Percentiles rank a stretch among this genome's conserved stretches.
phyloP scores from a whole-genome alignment of 2,329 filamentous ascomycete genomes.

The Furcasterigmium furcatum region DNA sequence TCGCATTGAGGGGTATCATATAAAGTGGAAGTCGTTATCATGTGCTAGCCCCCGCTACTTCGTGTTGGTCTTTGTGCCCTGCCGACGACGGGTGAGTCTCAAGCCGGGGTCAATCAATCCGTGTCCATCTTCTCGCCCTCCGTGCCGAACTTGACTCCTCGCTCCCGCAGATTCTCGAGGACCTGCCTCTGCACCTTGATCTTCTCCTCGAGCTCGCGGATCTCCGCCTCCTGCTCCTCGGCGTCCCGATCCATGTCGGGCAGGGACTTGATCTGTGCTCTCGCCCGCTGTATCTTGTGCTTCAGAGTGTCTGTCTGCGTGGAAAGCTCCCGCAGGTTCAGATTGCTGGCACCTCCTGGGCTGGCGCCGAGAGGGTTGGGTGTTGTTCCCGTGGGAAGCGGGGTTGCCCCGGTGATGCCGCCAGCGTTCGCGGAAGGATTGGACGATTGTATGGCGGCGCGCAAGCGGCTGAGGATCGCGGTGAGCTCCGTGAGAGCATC shows the following conservation, averaged over 20 bases:
- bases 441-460: constrained; percentile 40
- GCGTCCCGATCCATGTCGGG: constrained; percentile 67
- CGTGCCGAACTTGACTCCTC: constrained; percentile 38
- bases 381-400: constrained; percentile 23
- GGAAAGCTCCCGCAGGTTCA: constrained; percentile 70
- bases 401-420: constrained; percentile 33
- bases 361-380: constrained; percentile 25
- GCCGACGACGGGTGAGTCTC: too few species aligned
- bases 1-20: too few species aligned
- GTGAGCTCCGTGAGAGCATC: constrained; percentile 83
- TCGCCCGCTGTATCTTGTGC: constrained; percentile 78
- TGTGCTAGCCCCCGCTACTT: too few species aligned
- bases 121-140: constrained; percentile 39
- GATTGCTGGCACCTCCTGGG: constrained; percentile 22
- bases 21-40: too few species aligned
- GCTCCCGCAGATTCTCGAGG: constrained; percentile 50
- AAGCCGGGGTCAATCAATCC: constrained; percentile 4
- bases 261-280: constrained; percentile 60
- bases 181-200: constrained; percentile 60
- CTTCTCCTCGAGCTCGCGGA: constrained; percentile 60
- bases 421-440: constrained; percentile 25
- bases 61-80: too few species aligned
- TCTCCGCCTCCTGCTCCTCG: constrained; percentile 69
- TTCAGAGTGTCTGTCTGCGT: constrained; percentile 76
- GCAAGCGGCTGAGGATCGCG: constrained; percentile 71